phyloP scores from a whole-genome alignment of 768 basidiomycete species.

The Russula lepida region DNA sequence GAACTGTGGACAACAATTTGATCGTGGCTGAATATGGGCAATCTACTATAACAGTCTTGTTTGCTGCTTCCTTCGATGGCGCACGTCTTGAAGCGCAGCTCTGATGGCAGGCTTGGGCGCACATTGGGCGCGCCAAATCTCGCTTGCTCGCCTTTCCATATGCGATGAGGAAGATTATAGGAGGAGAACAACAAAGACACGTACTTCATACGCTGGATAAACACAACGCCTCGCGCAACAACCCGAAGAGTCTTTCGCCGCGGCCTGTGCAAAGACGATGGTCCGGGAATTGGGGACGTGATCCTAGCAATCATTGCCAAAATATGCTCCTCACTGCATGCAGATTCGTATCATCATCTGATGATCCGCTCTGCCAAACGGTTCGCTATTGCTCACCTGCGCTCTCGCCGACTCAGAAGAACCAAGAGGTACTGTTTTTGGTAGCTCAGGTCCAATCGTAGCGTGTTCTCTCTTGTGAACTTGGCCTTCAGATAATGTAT shows the following conservation, averaged over 20 bases:
- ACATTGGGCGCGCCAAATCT: conserved; percentile 55
- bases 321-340: conserved; percentile 57
- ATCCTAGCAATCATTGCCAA: conserved; percentile 68
- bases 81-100: conserved; percentile 64
- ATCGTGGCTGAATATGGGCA: neutral
- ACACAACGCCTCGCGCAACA: conserved; percentile 49
- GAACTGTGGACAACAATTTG: neutral
- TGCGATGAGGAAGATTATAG: conserved; percentile 4
- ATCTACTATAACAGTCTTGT: neutral
- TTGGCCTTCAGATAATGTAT: conserved; percentile 89
- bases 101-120: conserved; percentile 52
- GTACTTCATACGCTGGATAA: conserved; percentile 58
- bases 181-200: conserved; percentile 21
- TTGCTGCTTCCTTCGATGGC: conserved; percentile 26
- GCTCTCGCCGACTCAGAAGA: conserved; percentile 62
- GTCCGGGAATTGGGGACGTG: conserved; percentile 49
- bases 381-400: conserved; percentile 41
- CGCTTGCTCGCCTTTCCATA: conserved; percentile 45
- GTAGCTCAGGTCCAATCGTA: conserved; percentile 68
- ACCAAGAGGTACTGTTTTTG: conserved; percentile 85
- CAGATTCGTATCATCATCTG: neutral
- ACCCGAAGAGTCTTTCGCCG: conserved; percentile 48
- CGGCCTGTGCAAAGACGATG: conserved; percentile 28
- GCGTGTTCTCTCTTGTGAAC: conserved; percentile 73
- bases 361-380: too few species aligned